These are phyloP conservation scores for Phytophthora hybrid DNA, from an alignment of 352 stramenopile genomes.

Conservation along the genomic window DNA sequence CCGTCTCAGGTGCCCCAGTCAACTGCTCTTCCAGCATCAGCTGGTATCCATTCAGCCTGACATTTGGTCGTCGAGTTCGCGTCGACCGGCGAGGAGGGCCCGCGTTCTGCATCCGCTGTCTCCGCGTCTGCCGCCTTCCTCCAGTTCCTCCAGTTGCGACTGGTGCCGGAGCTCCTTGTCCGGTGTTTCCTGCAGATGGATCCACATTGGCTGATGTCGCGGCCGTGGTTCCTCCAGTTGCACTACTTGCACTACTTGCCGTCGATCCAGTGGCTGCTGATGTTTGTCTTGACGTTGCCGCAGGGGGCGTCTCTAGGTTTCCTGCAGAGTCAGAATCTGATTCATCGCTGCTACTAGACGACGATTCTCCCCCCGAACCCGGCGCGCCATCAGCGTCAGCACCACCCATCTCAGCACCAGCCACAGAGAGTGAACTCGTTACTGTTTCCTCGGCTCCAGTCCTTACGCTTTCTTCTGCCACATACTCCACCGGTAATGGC, in stretches of 20 bases:
- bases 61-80: not conserved
- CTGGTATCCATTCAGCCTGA: not conserved
- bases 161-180: not conserved
- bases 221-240: not conserved
- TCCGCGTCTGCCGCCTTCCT: not conserved
- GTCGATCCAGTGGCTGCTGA: not conserved
- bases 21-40: not conserved
- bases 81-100: not conserved
- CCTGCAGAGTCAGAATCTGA: not conserved
- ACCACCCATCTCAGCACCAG: not conserved
- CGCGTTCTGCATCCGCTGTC: not conserved
- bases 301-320: not conserved
- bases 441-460: not conserved
- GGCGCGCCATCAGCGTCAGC: not conserved
- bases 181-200: not conserved
- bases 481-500: not conserved
- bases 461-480: not conserved
- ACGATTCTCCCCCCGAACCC: not conserved
- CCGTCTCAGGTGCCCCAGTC: not conserved
- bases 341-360: not conserved
- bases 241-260: not conserved
- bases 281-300: not conserved
- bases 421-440: not conserved
- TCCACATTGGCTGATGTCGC: not conserved
- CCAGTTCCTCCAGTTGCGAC: not conserved